These are phyloP conservation scores for Fonsecaea multimorphosa DNA, from an alignment of 2,329 filamentous ascomycete species.

Conservation along the genomic window DNA sequence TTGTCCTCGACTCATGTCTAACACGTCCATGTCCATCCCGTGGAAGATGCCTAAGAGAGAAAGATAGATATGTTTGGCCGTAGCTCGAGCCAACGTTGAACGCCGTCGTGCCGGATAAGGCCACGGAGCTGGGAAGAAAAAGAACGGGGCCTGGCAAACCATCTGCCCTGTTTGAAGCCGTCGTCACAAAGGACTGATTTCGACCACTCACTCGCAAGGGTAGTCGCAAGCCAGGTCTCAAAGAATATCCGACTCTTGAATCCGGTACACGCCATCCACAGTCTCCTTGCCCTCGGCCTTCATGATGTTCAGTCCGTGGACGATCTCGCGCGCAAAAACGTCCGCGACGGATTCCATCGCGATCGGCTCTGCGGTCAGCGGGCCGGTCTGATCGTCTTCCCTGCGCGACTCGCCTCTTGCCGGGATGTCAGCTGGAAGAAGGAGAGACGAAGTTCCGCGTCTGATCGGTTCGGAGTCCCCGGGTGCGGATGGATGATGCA, in stretches of 20 bases:
- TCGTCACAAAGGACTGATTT: not conserved
- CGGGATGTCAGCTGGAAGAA: not conserved
- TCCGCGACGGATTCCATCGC: constrained; percentile 46
- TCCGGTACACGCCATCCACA: constrained; percentile 48
- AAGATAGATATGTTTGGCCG: not conserved
- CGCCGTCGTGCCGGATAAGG: too few species aligned
- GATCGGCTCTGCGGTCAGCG: not conserved
- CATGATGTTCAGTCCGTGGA: constrained; percentile 45
- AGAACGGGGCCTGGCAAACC: too few species aligned
- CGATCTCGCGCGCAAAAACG: constrained; percentile 44
- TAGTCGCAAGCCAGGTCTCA: not conserved
- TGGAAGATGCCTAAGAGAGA: not conserved
- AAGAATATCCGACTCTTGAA: constrained; percentile 45
- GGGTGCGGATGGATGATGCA: not conserved
- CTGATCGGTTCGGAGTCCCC: not conserved
- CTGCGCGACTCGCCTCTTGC: not conserved
- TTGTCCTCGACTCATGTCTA: not conserved
- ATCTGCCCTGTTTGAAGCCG: not conserved
- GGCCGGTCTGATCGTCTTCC: not conserved
- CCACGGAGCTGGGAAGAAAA: too few species aligned
- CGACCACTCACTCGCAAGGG: too few species aligned
- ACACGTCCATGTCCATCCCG: not conserved
- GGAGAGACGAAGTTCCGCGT: not conserved
- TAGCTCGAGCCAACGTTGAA: not conserved
- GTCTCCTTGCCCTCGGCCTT: constrained; percentile 21